A percentile compares a stretch with the other conserved stretches of the same genome.
These are phyloP conservation scores for Aphanomyces astaci DNA, from an alignment of 352 stramenopile species.

Conservation along the genomic window DNA sequence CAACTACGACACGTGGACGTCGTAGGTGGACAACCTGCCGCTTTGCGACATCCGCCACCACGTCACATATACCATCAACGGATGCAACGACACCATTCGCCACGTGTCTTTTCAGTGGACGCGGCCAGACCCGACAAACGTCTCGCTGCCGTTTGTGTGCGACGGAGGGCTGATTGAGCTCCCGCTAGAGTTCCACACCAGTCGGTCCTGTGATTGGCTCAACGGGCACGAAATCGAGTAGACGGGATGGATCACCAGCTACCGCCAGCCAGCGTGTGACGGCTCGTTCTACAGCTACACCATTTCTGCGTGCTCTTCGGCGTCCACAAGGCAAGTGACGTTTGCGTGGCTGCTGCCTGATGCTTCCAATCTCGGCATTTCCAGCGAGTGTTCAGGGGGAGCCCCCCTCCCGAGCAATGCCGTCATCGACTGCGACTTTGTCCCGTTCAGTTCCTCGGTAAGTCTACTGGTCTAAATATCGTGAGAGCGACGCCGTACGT, in stretches of 20 bases:
- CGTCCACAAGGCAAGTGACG: slow-evolving; percentile 26
- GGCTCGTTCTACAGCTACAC: slow-evolving; percentile 37
- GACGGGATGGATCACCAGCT: slow-evolving; percentile 24
- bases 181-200: slow-evolving; percentile 31
- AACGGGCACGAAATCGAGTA: slow-evolving; percentile 25
- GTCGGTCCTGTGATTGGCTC: slow-evolving; percentile 35
- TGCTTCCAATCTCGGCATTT: background rate
- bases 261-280: slow-evolving; percentile 30
- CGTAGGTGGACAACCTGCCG: slow-evolving; percentile 38
- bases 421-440: slow-evolving; percentile 21
- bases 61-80: background rate
- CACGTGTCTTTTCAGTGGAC: slow-evolving; percentile 40
- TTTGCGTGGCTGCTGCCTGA: slow-evolving; percentile 37
- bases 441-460: background rate
- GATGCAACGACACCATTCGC: too few relatives aligned
- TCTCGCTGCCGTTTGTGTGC: slow-evolving; percentile 31
- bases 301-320: slow-evolving; percentile 30
- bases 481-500: too few relatives aligned
- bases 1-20: slow-evolving; percentile 43
- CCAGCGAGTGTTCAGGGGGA: slow-evolving; percentile 14
- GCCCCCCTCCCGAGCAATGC: background rate
- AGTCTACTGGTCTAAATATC: too few relatives aligned
- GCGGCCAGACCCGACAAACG: slow-evolving; percentile 32
- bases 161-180: slow-evolving; percentile 34
- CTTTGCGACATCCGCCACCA: slow-evolving; percentile 31